These are phyloP conservation scores for Neurospora sp. DNA, from an alignment of 495 filamentous ascomycete species.

Conservation along the genomic window DNA sequence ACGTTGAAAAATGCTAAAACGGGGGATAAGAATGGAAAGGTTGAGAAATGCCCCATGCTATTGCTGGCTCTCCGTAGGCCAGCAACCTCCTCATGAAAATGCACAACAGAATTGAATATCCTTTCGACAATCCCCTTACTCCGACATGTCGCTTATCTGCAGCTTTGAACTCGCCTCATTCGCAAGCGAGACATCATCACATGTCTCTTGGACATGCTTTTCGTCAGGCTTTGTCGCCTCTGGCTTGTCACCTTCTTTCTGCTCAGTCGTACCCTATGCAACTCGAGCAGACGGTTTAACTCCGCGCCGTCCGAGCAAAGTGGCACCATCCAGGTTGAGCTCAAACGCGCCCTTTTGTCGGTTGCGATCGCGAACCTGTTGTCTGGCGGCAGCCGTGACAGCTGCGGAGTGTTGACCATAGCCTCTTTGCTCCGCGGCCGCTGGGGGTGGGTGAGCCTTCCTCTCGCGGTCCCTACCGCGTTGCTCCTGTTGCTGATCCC, in stretches of 20 bases:
- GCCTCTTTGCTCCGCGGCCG: constrained; percentile 47
- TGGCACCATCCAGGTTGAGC: constrained; percentile 80
- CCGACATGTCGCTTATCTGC: not conserved
- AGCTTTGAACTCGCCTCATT: not conserved
- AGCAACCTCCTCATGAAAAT: not conserved
- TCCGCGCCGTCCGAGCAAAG: constrained; percentile 68
- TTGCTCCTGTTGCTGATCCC: constrained; percentile 37
- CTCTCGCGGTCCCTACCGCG: constrained; percentile 35
- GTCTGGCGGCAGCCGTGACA: constrained; percentile 69
- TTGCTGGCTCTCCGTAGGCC: not conserved
- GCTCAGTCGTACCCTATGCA: constrained; percentile 15
- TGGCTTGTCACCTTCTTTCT: not conserved
- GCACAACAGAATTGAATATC: not conserved
- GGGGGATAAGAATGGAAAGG: not conserved
- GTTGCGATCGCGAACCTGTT: constrained; percentile 51
- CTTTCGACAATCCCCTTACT: not conserved
- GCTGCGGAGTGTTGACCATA: constrained; percentile 74
- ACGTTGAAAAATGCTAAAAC: not conserved
- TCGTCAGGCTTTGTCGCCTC: not conserved
- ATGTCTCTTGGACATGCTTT: not conserved
- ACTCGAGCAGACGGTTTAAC: constrained; percentile 37
- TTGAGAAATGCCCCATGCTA: not conserved
- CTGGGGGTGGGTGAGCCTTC: constrained; percentile 22
- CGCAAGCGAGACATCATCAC: not conserved
- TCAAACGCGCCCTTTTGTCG: constrained; percentile 69